phyloP scores from a whole-genome alignment of 2,329 filamentous ascomycete species.

The Trichophyton mentagrophytes region DNA sequence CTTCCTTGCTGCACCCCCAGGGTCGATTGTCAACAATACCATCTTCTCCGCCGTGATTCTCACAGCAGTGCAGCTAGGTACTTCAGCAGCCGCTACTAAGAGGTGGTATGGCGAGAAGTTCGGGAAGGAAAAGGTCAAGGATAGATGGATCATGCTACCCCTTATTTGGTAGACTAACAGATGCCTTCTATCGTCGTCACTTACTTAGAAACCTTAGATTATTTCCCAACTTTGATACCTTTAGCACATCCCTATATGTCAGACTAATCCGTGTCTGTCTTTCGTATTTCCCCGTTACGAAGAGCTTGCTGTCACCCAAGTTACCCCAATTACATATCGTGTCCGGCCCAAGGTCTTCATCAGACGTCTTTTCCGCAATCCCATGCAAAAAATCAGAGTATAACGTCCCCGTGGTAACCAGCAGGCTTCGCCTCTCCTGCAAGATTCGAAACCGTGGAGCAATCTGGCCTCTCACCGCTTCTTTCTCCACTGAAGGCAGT shows the following conservation, averaged over 20 bases:
- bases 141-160: constrained; percentile 66
- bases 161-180: background rate
- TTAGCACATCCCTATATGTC: constrained; percentile 71
- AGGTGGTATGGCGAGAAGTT: constrained; percentile 70
- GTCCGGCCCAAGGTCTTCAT: constrained; percentile 47
- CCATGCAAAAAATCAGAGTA: constrained; percentile 50
- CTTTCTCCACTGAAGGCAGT: constrained; percentile 23
- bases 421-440: constrained; percentile 67
- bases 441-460: constrained; percentile 47
- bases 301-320: constrained; percentile 32
- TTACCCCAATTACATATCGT: constrained; percentile 46
- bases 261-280: constrained; percentile 45
- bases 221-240: constrained; percentile 60
- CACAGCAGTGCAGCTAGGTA: constrained; percentile 63
- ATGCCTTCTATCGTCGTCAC: background rate
- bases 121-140: constrained; percentile 48
- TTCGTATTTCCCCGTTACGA: constrained; percentile 32
- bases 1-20: constrained; percentile 57
- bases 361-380: constrained; percentile 44
- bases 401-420: constrained; percentile 42
- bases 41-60: constrained; percentile 59
- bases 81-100: constrained; percentile 66
- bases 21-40: constrained; percentile 56
- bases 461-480: constrained; percentile 10
- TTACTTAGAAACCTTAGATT: constrained; percentile 45